A percentile compares a stretch with the other conserved stretches of the same genome.
These are phyloP conservation scores for Chlorociboria aeruginascens DNA, from an alignment of 495 filamentous ascomycete species.

Conservation along the genomic window DNA sequence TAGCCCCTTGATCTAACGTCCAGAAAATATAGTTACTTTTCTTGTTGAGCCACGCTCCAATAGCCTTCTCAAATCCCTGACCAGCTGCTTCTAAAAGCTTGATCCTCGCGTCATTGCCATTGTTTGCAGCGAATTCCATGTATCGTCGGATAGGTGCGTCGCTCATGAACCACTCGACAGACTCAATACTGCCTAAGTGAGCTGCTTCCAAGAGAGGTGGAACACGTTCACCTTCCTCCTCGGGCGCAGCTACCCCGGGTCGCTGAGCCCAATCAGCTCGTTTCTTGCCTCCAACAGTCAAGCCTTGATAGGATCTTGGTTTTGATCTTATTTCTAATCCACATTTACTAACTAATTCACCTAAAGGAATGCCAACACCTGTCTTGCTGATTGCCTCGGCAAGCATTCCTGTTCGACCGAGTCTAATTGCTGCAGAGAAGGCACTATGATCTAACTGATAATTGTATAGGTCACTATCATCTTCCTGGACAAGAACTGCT, in stretches of 20 bases:
- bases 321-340: constrained; percentile 46
- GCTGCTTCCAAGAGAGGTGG: constrained; percentile 52
- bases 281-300: constrained; percentile 63
- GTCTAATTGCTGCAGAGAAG: constrained; percentile 30
- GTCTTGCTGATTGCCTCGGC: constrained; percentile 37
- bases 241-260: not conserved
- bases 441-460: constrained; percentile 15
- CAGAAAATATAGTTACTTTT: constrained; percentile 29
- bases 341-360: constrained; percentile 41
- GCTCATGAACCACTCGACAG: constrained; percentile 58
- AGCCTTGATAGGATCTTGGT: constrained; percentile 56
- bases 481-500: constrained; percentile 6
- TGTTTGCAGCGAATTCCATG: constrained; percentile 44
- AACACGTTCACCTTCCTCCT: constrained; percentile 6
- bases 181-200: constrained; percentile 39
- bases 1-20: not conserved
- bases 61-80: constrained; percentile 45
- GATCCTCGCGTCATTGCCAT: constrained; percentile 42
- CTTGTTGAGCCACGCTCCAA: constrained; percentile 46
- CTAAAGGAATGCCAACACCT: constrained; percentile 52
- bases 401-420: constrained; percentile 32
- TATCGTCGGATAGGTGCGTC: constrained; percentile 51
- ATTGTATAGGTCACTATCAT: constrained; percentile 13
- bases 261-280: constrained; percentile 32
- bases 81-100: constrained; percentile 38